phyloP scores from a whole-genome alignment of 225 moss, liverwort and hornwort genomes.

The Bryum argenteum region DNA sequence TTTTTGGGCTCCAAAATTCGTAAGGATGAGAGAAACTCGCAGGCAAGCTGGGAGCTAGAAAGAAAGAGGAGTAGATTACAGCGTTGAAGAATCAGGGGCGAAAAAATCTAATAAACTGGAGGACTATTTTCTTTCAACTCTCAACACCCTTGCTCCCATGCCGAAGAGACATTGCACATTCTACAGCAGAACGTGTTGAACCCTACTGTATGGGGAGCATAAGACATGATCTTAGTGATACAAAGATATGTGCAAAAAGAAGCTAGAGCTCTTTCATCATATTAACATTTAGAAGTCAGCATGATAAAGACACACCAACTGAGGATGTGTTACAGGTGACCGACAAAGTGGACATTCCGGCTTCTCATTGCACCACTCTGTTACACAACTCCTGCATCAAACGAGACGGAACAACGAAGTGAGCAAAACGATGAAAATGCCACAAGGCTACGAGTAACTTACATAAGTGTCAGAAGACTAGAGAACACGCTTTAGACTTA shows the following conservation, averaged over 20 bases:
- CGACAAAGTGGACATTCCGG: constrained; percentile 97
- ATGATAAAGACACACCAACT: constrained; percentile 92
- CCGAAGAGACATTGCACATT: not conserved
- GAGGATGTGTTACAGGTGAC: constrained; percentile 78
- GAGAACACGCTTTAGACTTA: constrained; percentile 23
- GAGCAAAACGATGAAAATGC: not conserved
- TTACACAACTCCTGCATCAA: constrained; percentile 89
- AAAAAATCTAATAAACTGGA: too few relatives aligned
- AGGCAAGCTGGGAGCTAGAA: too few relatives aligned
- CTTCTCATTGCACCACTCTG: constrained; percentile 99
- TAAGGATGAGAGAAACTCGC: too few relatives aligned
- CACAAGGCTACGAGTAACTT: not conserved
- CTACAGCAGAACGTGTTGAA: not conserved
- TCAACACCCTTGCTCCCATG: too few relatives aligned
- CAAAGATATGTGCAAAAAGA: not conserved
- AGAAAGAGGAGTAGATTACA: too few relatives aligned
- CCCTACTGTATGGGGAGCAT: not conserved
- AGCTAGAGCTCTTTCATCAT: not conserved
- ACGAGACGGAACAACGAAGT: too few relatives aligned
- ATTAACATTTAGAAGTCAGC: constrained; percentile 63
- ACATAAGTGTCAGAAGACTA: too few relatives aligned
- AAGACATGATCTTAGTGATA: not conserved
- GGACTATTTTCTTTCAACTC: too few relatives aligned
- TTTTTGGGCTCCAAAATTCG: too few relatives aligned
- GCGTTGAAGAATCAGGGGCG: too few relatives aligned